These are phyloP conservation scores for Bidens hawaiensis DNA, from an alignment of 140 eudicot genomes.

Conservation along the genomic window DNA sequence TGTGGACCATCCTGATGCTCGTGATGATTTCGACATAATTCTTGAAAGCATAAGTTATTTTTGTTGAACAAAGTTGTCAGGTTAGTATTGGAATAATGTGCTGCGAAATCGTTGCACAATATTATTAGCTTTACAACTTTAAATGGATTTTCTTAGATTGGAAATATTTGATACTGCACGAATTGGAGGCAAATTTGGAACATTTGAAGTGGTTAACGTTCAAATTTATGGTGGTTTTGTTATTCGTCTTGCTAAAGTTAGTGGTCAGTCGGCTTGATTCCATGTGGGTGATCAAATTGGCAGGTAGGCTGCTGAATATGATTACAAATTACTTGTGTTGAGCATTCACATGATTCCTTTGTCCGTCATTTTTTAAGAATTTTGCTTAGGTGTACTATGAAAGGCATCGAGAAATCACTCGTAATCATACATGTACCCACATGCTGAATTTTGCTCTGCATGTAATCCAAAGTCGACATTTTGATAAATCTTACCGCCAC, in stretches of 20 bases:
- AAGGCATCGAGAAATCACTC: slow-evolving; percentile 80
- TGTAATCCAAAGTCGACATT: slow-evolving; percentile 36
- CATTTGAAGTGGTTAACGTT: slow-evolving; percentile 71
- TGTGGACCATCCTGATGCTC: slow-evolving; percentile 55
- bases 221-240: slow-evolving; percentile 82
- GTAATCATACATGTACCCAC: slow-evolving; percentile 98
- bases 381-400: slow-evolving; percentile 72
- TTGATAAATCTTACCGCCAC: not conserved
- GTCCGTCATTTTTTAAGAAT: slow-evolving; percentile 6
- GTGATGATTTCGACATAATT: slow-evolving; percentile 72
- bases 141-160: slow-evolving; percentile 5
- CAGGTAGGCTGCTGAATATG: slow-evolving; percentile 52
- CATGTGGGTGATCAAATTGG: slow-evolving; percentile 69
- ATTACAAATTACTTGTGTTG: not conserved
- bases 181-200: slow-evolving; percentile 68
- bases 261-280: slow-evolving; percentile 50
- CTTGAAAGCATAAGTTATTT: slow-evolving; percentile 81
- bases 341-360: not conserved
- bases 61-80: slow-evolving; percentile 99
- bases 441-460: slow-evolving; percentile 87
- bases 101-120: not conserved
- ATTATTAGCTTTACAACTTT: no score
- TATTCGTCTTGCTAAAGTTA: slow-evolving; percentile 75
- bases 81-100: slow-evolving; percentile 37
- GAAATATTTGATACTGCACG: slow-evolving; percentile 85